These are phyloP conservation scores for Malassezia cuniculi DNA, from an alignment of 1,284 basidiomycete genomes.

Conservation along the genomic window DNA sequence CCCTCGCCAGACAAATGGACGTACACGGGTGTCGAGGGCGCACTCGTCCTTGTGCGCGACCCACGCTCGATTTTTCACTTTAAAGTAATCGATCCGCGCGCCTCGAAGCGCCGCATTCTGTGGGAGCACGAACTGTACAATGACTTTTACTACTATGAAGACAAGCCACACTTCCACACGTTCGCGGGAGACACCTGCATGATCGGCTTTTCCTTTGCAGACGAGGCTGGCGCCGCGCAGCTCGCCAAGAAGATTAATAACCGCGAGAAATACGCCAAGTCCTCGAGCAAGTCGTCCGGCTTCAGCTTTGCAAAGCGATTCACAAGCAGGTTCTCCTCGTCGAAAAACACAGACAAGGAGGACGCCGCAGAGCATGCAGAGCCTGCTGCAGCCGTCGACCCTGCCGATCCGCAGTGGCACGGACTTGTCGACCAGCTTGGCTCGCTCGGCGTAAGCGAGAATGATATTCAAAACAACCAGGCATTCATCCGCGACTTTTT, in stretches of 20 bases:
- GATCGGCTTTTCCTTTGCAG: constrained; percentile 80
- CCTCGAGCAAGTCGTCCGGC: constrained; percentile 19
- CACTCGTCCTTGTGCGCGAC: constrained; percentile 37
- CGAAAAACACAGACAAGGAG: constrained; percentile 39
- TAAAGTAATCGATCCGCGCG: constrained; percentile 31
- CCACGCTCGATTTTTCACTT: constrained; percentile 28
- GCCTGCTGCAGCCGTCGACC: constrained; percentile 73
- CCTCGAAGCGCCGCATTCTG: constrained; percentile 35
- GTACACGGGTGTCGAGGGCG: constrained; percentile 38
- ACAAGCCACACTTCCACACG: constrained; percentile 83
- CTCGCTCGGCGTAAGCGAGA: constrained; percentile 53
- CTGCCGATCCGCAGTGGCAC: constrained; percentile 87
- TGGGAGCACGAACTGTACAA: constrained; percentile 91
- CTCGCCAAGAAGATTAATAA: constrained; percentile 75
- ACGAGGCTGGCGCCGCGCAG: constrained; percentile 72
- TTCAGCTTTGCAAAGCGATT: constrained; percentile 11
- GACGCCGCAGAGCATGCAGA: constrained; percentile 52
- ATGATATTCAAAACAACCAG: constrained; percentile 60
- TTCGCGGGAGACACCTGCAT: constrained; percentile 82
- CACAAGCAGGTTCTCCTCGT: constrained; percentile 7
- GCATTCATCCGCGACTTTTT: constrained; percentile 81
- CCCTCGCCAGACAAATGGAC: constrained; percentile 25
- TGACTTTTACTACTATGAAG: constrained; percentile 68
- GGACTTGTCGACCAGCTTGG: constrained; percentile 62
- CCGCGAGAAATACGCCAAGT: constrained; percentile 53